phyloP scores from a whole-genome alignment of 1,284 basidiomycete genomes.

The Microbotryum silenes-acaulis region DNA sequence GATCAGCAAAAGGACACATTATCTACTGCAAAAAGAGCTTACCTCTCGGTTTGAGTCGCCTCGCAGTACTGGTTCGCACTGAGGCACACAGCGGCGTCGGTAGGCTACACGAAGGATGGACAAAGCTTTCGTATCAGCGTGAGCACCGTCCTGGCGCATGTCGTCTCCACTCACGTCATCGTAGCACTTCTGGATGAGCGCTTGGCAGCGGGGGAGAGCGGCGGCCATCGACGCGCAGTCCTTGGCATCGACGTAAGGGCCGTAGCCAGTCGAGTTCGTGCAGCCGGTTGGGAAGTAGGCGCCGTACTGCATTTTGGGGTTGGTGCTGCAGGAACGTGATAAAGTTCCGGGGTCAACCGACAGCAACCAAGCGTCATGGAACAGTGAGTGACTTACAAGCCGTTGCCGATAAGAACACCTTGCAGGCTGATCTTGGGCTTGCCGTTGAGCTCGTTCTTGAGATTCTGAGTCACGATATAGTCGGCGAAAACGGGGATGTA shows the following conservation, averaged over 20 bases:
- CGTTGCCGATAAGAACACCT: constrained; percentile 33
- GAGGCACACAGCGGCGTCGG: constrained; percentile 25
- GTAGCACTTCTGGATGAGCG: constrained; percentile 30
- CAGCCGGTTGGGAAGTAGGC: constrained; percentile 33
- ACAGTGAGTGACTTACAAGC: constrained; percentile 17
- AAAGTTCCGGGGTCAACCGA: too few relatives aligned
- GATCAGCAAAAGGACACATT: not conserved
- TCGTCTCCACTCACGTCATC: not conserved
- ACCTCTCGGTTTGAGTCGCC: constrained; percentile 26
- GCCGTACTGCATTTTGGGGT: constrained; percentile 33
- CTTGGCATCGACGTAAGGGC: constrained; percentile 23
- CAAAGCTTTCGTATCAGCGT: not conserved
- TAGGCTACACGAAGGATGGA: not conserved
- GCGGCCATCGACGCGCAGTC: constrained; percentile 26
- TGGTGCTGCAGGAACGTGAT: constrained; percentile 14
- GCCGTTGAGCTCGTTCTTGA: not conserved
- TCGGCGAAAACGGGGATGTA: constrained; percentile 35
- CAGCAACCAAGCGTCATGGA: not conserved
- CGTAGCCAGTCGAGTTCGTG: constrained; percentile 30
- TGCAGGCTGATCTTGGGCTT: constrained; percentile 28
- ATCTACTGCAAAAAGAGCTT: not conserved
- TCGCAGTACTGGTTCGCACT: constrained; percentile 33
- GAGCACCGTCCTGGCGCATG: not conserved
- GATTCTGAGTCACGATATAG: constrained; percentile 34
- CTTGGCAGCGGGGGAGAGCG: constrained; percentile 27